Evolutionary conservation across 768 basidiomycete species (phyloP), one percentile per base, ranked within the genome.

Genomic region (Russula vinacea): DNA sequence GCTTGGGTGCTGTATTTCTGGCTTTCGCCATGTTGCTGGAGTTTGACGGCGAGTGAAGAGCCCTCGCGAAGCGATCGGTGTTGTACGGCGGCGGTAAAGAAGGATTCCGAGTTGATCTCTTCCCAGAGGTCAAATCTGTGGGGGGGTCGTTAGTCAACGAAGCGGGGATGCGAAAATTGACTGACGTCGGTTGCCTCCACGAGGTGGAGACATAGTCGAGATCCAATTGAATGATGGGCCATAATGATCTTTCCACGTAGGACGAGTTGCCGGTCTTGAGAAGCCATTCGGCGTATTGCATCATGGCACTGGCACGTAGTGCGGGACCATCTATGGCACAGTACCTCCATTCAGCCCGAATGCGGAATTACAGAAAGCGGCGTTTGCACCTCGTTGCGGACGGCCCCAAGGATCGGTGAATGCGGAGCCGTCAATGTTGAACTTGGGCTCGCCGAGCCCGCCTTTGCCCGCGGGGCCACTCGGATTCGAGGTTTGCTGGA

Each of bases 51-150:
- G 16, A 92, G 77, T 0, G 80, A 65, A 79, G 47, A 24, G 88
- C 90, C 71, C 7, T 89, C 80, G 10, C 56, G 62, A 35, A 66
- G 22, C 3, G 51, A 57, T 24, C 65, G 42, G 42, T 62, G 56
- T 24, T 16, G 54, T 8, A 24, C 54, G 2, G 22, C 24, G 22
- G 54, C n/a, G 16, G 50, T 32, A 5, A 29, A 39, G 37, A 39
- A 39, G 7, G 22, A 84, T 82, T 0, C 86, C 86, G n/a, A 22
- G 14, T 77, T 73, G 37, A 39, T 74, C 73, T 89, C 87, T 71
- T 89, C 87, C 87, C 87, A 90, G 0, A 89, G 76, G 72, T 90
- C 80, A 87, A 70, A 22, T 33, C 40, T 57, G 45, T 11, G 11
- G 6, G n/a, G n/a, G 19, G 26, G 42, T 1, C 19, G 2, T 1